phyloP scores from a whole-genome alignment of 73 alveolate species.

The Paramecium pentaurelia region DNA sequence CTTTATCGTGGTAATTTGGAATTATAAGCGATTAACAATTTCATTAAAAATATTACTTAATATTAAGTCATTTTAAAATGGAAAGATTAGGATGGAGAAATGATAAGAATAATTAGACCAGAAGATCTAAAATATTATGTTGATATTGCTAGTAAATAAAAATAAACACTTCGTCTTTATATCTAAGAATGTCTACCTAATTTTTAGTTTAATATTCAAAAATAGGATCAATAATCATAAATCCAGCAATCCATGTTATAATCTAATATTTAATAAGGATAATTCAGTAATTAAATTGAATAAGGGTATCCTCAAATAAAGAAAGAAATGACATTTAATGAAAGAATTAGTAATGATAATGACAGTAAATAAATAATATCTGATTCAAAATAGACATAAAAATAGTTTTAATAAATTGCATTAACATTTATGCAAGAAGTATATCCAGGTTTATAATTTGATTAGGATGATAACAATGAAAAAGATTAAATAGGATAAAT shows the following conservation, averaged over 20 bases:
- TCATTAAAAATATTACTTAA: not conserved
- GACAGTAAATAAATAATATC: not conserved
- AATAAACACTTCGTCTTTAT: not conserved
- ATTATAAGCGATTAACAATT: not conserved
- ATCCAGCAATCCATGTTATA: not conserved
- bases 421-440: not conserved
- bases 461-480: not conserved
- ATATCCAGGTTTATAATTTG: not conserved
- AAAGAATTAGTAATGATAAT: not conserved
- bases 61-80: not conserved
- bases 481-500: not conserved
- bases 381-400: not conserved
- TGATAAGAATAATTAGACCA: not conserved
- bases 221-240: not conserved
- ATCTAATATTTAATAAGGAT: not conserved
- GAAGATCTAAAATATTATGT: not conserved
- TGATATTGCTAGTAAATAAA: not conserved
- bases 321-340: not conserved
- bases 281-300: not conserved
- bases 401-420: not conserved
- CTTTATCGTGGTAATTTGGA: not conserved
- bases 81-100: not conserved
- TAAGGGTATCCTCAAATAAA: not conserved
- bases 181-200: not conserved
- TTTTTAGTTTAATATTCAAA: not conserved